Base-by-base conservation (phyloP, 2,329 filamentous ascomycete genomes). In the Penicillium concentricum region DNA sequence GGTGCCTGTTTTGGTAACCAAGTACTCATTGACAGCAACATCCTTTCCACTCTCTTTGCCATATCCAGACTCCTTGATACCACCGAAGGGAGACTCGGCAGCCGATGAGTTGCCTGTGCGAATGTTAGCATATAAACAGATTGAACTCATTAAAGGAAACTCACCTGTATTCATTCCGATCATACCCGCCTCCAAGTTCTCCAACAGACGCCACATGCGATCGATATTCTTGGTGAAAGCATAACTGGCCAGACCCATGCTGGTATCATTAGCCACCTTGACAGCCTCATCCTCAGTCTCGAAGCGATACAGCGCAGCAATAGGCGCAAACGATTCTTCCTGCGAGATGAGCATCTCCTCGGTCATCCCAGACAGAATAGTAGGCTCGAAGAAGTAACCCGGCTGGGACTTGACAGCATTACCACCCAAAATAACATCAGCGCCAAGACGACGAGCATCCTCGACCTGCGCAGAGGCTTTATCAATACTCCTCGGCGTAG, bases 331-430 rank as follows among this genome's bases (percentile, higher is more conserved):
- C 0, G 82, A 84, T 72, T 89, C 87, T 63, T 89, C 86, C 0
- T 76, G 74, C 2, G 76, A 78, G 37, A 83, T 78, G 30, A 77
- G 62, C 85, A 88, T 88, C 2, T 84, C 78, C 10, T 78, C 73
- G 7, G 78, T 84, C 60, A 86, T 83, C 5, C 82, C 81, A 0
- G 80, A 80, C 39, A 90, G 80, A 54, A 89, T 82, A 0, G 87
- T 89, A 1, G 85, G 87, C 68, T 87, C 81, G 72, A 89, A 88
- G 77, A 89, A 91, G 72, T 87, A 90, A 58, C 84, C 83, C 56
- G 81, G 81, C n/a, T 81, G 80, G 1, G 77, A 79, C 12, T 76
- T 69, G 12, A 76, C 71, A 0, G 74, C 69, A 7, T 69, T 68
- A 2, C 84, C 86, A 13, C 88, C 88, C 20, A 86, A 74, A 1